phyloP scores from a whole-genome alignment of 495 filamentous ascomycete species.

The Stereocaulon alpinum region DNA sequence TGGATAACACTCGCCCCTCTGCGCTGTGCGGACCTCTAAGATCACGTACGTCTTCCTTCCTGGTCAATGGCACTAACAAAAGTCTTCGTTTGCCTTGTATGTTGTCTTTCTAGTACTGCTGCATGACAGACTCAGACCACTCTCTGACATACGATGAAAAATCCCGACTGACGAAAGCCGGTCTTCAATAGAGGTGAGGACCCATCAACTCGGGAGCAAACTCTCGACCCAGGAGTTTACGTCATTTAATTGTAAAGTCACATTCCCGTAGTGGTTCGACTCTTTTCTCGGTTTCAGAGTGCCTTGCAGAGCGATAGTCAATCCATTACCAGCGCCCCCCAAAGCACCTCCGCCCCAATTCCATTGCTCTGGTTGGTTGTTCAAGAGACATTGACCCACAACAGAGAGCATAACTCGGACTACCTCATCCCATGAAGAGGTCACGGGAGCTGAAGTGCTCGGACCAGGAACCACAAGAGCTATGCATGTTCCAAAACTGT shows the following conservation, averaged over 20 bases:
- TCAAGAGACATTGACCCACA: not conserved
- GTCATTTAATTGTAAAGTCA: not conserved
- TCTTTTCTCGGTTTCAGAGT: not conserved
- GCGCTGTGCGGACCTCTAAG: too few species aligned
- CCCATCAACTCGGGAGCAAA: not conserved
- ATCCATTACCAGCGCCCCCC: not conserved
- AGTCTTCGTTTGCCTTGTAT: too few species aligned
- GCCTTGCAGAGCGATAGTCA: not conserved
- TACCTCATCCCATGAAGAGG: not conserved
- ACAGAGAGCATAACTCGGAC: not conserved
- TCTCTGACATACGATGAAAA: too few species aligned
- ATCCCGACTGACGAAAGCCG: too few species aligned
- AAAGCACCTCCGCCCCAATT: not conserved
- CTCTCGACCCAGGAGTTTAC: not conserved
- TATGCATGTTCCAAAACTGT: not conserved
- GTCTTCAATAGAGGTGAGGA: too few species aligned
- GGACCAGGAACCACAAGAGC: not conserved
- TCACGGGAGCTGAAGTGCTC: not conserved
- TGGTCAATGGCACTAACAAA: too few species aligned
- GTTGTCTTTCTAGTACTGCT: too few species aligned
- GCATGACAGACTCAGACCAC: not conserved
- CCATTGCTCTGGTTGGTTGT: not conserved
- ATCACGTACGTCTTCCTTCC: too few species aligned
- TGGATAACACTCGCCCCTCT: too few species aligned
- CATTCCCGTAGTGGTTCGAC: not conserved